Percentiles rank a stretch among this genome's conserved stretches.
These are phyloP conservation scores for Penicillium arizonense DNA, from an alignment of 495 filamentous ascomycete genomes.

Conservation along the genomic window DNA sequence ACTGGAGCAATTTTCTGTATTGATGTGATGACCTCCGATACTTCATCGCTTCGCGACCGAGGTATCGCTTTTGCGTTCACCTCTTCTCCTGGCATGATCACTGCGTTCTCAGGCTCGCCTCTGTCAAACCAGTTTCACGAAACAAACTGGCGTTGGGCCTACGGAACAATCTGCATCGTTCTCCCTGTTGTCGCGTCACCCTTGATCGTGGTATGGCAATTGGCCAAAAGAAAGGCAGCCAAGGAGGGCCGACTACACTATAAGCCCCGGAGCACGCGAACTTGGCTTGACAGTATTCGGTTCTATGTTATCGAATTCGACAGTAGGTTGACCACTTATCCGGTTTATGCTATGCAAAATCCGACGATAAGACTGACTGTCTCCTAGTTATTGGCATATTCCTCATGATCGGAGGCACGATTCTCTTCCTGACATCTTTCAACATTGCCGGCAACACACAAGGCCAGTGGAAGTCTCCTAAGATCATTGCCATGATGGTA, in stretches of 20 bases:
- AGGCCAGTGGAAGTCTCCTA: conserved; percentile 46
- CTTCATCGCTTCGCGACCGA: conserved; percentile 56
- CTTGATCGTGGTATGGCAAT: conserved; percentile 43
- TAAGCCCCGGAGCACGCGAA: conserved; percentile 36
- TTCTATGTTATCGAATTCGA: conserved; percentile 61
- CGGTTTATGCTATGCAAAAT: background rate
- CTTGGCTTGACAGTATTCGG: conserved; percentile 35
- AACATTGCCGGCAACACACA: conserved; percentile 44
- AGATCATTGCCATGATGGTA: conserved; percentile 57
- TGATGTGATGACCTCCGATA: conserved; percentile 60
- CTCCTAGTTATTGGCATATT: conserved; percentile 50
- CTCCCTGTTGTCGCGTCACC: conserved; percentile 52
- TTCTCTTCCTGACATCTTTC: conserved; percentile 62
- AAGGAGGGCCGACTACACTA: conserved; percentile 29
- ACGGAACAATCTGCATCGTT: conserved; percentile 58
- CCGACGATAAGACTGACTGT: background rate
- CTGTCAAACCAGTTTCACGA: conserved; percentile 40
- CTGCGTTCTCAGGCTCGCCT: conserved; percentile 34
- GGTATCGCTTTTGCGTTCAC: conserved; percentile 57
- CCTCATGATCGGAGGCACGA: conserved; percentile 54
- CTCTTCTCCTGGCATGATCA: conserved; percentile 51
- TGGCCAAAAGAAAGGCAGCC: conserved; percentile 55
- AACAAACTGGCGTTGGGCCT: conserved; percentile 59
- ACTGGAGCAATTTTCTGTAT: conserved; percentile 56
- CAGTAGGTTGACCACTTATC: conserved; percentile 19